A percentile compares a stretch with the other conserved stretches of the same genome.
Conservation (phyloP, 2,329 filamentous ascomycete species). For the Orbilia brochopaga region DNA sequence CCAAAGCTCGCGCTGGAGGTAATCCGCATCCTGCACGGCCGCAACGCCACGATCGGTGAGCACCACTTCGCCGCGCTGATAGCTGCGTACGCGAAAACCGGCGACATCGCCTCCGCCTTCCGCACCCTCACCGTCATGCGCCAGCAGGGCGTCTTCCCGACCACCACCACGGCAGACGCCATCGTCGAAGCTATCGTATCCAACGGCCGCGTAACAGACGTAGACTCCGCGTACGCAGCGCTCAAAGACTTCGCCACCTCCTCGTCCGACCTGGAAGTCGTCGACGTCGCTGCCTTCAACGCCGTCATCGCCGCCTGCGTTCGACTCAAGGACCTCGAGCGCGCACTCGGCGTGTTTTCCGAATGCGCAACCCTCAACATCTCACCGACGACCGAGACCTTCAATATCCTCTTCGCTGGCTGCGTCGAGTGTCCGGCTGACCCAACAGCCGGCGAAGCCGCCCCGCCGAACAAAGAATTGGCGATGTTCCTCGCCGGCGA, state of each 20-base stretch:
- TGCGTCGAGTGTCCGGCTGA: slow-evolving; percentile 57
- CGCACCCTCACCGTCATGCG: slow-evolving; percentile 76
- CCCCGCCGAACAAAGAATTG: slow-evolving; percentile 61
- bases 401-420: slow-evolving; percentile 66
- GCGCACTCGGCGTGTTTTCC: slow-evolving; percentile 68
- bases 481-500: slow-evolving; percentile 69
- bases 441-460: too few relatives aligned
- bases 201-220: slow-evolving; percentile 60
- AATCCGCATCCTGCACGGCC: slow-evolving; percentile 68
- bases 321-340: slow-evolving; percentile 59
- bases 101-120: slow-evolving; percentile 71
- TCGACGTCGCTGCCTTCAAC: slow-evolving; percentile 59
- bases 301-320: slow-evolving; percentile 64
- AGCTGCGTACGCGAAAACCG: slow-evolving; percentile 68
- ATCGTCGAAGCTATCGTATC: slow-evolving; percentile 66
- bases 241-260: slow-evolving; percentile 35
- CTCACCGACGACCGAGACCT: slow-evolving; percentile 63
- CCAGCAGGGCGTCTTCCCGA: slow-evolving; percentile 66
- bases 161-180: slow-evolving; percentile 67
- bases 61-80: slow-evolving; percentile 82
- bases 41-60: slow-evolving; percentile 64
- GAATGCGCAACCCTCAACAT: slow-evolving; percentile 61
- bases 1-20: slow-evolving; percentile 72
- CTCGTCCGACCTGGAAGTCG: slow-evolving; percentile 47
- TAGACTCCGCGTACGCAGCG: slow-evolving; percentile 53